Conservation (phyloP, 1,139 yeast species). For the Spencermartinsiella ligniputridi region DNA sequence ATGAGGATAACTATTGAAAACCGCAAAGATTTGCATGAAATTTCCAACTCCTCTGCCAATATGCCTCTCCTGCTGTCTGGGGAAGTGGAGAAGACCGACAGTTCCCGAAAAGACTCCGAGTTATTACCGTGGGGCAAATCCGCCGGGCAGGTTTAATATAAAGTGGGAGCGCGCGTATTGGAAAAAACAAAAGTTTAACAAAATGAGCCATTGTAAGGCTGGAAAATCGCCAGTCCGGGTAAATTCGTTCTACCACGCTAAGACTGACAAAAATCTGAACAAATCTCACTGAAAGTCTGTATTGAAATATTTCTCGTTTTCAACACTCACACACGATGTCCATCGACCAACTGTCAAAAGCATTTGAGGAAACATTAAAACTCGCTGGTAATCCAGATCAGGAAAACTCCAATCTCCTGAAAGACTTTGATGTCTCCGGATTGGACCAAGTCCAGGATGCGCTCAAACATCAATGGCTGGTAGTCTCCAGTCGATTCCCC, state of each 20-base stretch:
- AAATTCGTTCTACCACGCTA: too few relatives aligned
- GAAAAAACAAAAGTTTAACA: too few relatives aligned
- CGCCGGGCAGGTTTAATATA: too few relatives aligned
- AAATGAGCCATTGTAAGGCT: too few relatives aligned
- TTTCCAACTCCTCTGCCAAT: too few relatives aligned
- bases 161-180: too few relatives aligned
- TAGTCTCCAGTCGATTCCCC: conserved; percentile 61
- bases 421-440: conserved; percentile 20
- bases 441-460: conserved; percentile 50
- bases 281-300: neutral
- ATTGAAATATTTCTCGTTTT: neutral
- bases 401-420: conserved; percentile 22
- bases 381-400: conserved; percentile 21
- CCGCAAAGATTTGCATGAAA: too few relatives aligned
- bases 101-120: neutral
- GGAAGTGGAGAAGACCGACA: conserved; percentile 1
- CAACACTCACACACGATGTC: conserved; percentile 1
- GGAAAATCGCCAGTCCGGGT: too few relatives aligned
- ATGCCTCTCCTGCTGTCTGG: too few relatives aligned
- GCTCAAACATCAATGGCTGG: conserved; percentile 74
- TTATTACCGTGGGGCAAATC: neutral
- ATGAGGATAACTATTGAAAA: too few relatives aligned
- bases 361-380: conserved; percentile 25
- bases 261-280: neutral
- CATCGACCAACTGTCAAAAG: conserved; percentile 25